Percentiles rank a stretch among this genome's conserved stretches.
Evolutionary conservation across 345 rosid species (phyloP).

Genomic region (Litchi chinensis): DNA sequence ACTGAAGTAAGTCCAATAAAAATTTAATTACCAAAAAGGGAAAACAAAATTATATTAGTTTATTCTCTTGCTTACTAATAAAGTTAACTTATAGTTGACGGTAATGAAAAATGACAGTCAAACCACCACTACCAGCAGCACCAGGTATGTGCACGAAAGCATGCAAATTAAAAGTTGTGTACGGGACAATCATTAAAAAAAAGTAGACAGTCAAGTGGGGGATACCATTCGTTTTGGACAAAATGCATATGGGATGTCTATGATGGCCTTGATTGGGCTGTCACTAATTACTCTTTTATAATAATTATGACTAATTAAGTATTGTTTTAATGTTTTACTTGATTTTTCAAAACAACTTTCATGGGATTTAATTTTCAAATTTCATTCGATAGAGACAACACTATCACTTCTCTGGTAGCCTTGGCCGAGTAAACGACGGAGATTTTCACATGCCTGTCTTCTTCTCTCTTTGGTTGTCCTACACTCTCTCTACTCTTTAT

Average conservation of each 20-base stretch:
- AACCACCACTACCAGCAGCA: constrained; percentile 12
- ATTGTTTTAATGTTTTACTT: constrained; percentile 18
- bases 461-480: constrained; percentile 2
- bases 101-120: constrained; percentile 24
- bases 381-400: constrained; percentile 23
- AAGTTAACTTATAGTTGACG: background rate
- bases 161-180: background rate
- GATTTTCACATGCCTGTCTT: constrained; percentile 27
- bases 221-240: background rate
- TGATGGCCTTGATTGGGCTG: constrained; percentile 32
- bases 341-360: background rate
- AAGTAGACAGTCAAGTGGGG: constrained; percentile 18
- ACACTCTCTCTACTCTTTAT: no score
- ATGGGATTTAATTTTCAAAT: constrained; percentile 4
- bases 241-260: background rate
- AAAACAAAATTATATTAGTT: no score
- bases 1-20: no score
- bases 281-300: constrained; percentile 17
- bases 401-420: constrained; percentile 25
- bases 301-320: constrained; percentile 4
- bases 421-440: constrained; percentile 20
- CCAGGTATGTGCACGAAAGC: constrained; percentile 12
- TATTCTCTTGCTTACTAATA: background rate
- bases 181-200: constrained; percentile 1
- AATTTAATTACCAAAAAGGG: no score